Base-by-base conservation (phyloP, 495 filamentous ascomycete genomes). In the Aspergillus leporis region DNA sequence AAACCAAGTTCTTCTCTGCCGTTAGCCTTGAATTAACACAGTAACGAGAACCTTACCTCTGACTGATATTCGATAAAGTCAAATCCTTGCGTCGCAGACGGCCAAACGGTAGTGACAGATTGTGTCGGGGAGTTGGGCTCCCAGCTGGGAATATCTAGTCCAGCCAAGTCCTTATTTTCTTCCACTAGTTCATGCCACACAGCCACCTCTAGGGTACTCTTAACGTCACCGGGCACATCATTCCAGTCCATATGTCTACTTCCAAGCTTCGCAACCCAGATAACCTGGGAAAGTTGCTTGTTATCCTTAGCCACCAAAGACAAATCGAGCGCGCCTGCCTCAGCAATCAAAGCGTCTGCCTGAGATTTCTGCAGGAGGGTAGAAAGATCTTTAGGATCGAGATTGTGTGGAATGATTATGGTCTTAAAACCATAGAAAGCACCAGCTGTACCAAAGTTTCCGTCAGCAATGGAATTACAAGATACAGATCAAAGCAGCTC, bases 221-320 rank as follows among this genome's bases (percentile, higher is more conserved):
- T 86, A 41, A 87, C 85, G 16, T 87, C 86, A 61, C 86, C 83
- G 12, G 91, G 91, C 3, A 92, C 85, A 63, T 91, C 90, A 67
- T 92, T 85, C 86, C 85, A 90, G 74, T 96, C 93, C 82, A 98
- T 90, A 67, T 99, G 94, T 60, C 85, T 83, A 74, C 90, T 97
- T 32, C 90, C 91, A 65, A 89, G 80, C 64, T 97, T 94, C 7
- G 94, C 95, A 4, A 97, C 93, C 91, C 92, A 98, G 57, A 97
- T 81, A 14, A 97, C 83, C 55, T 92, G 85, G 55, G 88, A 86
- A 9, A 98, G 77, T 49, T 84, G 81, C 12, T 84, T 76, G 67
- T 89, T 90, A 56, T 75, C 80, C 63, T 86, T 84, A 14, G 84
- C 80, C 18, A 95, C 81, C 31, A 83, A 74, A 55, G 90, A 85